Percentiles rank a stretch among this genome's conserved stretches.
Evolutionary conservation across 1,139 yeast genomes (phyloP).

Genomic region (Pichia sp.): DNA sequence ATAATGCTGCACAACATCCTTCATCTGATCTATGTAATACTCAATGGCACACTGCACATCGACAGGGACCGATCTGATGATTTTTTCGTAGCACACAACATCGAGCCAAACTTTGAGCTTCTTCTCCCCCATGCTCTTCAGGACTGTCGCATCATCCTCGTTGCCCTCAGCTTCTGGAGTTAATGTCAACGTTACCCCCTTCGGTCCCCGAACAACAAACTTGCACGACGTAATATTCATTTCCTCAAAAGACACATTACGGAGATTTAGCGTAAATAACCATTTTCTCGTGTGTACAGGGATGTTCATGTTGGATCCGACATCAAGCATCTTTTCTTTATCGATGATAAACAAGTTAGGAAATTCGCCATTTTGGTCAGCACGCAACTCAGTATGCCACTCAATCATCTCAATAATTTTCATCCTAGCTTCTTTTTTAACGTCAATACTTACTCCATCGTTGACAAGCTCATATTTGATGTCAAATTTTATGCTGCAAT

Average conservation of each 20-base stretch:
- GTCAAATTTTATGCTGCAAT: constrained; percentile 10
- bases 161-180: constrained; percentile 1
- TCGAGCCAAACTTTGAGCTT: constrained; percentile 9
- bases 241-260: constrained; percentile 10
- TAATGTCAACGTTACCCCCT: constrained; percentile 5
- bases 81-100: constrained; percentile 2
- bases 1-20: constrained; percentile 9
- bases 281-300: constrained; percentile 10
- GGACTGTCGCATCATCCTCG: not conserved
- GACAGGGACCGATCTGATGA: constrained; percentile 8
- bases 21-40: not conserved
- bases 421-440: constrained; percentile 24
- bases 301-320: not conserved
- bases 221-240: constrained; percentile 4
- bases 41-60: constrained; percentile 7
- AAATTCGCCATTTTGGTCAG: constrained; percentile 5
- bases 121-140: not conserved
- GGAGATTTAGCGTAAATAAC: constrained; percentile 4
- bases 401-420: constrained; percentile 17
- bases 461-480: constrained; percentile 9
- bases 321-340: not conserved
- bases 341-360: constrained; percentile 4
- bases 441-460: constrained; percentile 24
- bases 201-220: constrained; percentile 11
- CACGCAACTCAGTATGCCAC: constrained; percentile 11